A percentile compares a stretch with the other conserved stretches of the same genome.
Conservation (phyloP, 2,329 filamentous ascomycete genomes). For the Acrocalymma vagum region DNA sequence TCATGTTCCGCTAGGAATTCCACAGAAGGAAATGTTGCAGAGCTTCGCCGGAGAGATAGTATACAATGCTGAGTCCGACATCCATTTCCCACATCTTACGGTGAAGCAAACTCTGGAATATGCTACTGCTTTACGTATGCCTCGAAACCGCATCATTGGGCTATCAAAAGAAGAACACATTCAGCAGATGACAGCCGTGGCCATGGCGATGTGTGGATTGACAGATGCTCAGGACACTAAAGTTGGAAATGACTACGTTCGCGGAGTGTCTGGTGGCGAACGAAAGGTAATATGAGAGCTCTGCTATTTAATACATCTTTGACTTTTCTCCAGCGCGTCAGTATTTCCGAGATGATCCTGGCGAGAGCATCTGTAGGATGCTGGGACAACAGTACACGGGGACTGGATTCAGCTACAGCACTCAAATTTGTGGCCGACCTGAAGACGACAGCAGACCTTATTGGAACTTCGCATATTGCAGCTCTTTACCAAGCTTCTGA, state of each 20-base stretch:
- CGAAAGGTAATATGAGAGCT: too few species aligned
- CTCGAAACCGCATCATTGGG: slow-evolving; percentile 40
- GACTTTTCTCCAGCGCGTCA: slow-evolving; percentile 64
- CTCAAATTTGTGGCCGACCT: slow-evolving; percentile 69
- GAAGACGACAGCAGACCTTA: slow-evolving; percentile 56
- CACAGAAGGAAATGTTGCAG: neutral
- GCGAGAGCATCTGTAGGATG: slow-evolving; percentile 64
- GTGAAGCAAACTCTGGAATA: neutral
- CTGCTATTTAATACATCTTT: too few species aligned
- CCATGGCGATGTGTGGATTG: slow-evolving; percentile 78
- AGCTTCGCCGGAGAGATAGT: neutral
- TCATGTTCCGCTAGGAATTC: too few species aligned
- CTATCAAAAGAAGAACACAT: slow-evolving; percentile 63
- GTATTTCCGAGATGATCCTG: slow-evolving; percentile 48
- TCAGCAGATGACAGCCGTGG: slow-evolving; percentile 70
- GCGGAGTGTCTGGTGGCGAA: slow-evolving; percentile 76
- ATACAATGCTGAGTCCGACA: neutral
- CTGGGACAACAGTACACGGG: slow-evolving; percentile 78
- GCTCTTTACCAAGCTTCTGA: slow-evolving; percentile 60
- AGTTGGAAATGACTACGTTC: slow-evolving; percentile 75
- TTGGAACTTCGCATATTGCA: slow-evolving; percentile 47
- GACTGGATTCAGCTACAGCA: slow-evolving; percentile 74
- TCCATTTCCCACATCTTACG: slow-evolving; percentile 1
- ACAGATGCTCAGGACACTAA: slow-evolving; percentile 74
- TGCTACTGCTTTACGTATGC: neutral